phyloP scores from a whole-genome alignment of 164 flowering plant genomes.

The Malania oleifera region DNA sequence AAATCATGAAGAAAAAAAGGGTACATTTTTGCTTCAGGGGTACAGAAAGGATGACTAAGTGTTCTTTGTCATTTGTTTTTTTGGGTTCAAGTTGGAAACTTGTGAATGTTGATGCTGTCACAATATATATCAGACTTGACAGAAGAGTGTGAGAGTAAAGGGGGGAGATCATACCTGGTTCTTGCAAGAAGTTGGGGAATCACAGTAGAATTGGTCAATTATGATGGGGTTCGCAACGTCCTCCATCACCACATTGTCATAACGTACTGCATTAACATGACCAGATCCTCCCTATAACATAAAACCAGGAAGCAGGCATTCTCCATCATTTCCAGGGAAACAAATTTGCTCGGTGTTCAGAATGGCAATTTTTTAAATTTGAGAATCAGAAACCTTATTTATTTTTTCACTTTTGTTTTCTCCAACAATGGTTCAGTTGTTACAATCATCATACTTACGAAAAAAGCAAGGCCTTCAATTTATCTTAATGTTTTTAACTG shows the following conservation, averaged over 20 bases:
- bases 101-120: too few species aligned
- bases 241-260: constrained; percentile 71
- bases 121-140: not conserved
- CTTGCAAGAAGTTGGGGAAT: constrained; percentile 62
- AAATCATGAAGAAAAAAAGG: constrained; percentile 1
- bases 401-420: too few species aligned
- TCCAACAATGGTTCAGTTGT: too few species aligned
- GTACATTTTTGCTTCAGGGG: not conserved
- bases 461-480: too few species aligned
- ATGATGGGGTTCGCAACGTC: constrained; percentile 84
- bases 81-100: not conserved
- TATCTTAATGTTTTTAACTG: too few species aligned
- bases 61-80: not conserved
- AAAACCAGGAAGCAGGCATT: not conserved
- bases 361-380: too few species aligned
- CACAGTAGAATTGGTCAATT: constrained; percentile 97
- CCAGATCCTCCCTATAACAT: constrained; percentile 84
- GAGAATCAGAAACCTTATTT: too few species aligned
- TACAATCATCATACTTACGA: too few species aligned
- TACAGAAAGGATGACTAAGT: not conserved
- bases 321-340: not conserved
- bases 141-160: not conserved
- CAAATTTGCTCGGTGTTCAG: not conserved
- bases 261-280: constrained; percentile 60
- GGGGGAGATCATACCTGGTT: constrained; percentile 59